phyloP scores from a whole-genome alignment of 306 rosid genomes.

The Cicer arietinum region DNA sequence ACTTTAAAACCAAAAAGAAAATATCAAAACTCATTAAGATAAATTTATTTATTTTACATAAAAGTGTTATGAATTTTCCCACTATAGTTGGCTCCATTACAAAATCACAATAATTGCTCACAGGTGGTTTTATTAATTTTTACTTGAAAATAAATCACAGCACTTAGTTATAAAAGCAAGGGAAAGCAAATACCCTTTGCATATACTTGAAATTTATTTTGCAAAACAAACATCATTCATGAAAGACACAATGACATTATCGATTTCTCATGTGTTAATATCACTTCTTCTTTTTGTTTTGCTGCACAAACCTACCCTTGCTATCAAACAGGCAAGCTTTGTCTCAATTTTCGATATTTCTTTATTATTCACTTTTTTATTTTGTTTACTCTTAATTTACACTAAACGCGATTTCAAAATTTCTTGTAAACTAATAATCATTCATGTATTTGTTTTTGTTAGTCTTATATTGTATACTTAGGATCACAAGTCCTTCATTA shows the following conservation, averaged over 20 bases:
- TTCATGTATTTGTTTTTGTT: background rate
- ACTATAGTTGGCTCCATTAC: background rate
- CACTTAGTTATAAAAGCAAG: conserved; percentile 14
- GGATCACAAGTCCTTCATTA: conserved; percentile 54
- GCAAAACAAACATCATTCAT: background rate
- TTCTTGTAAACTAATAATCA: too few species aligned
- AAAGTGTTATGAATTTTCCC: background rate
- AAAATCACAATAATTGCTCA: background rate
- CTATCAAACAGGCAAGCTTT: conserved; percentile 54
- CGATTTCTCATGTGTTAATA: conserved; percentile 34
- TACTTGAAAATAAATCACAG: background rate
- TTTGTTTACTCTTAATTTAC: too few species aligned
- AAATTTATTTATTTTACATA: background rate
- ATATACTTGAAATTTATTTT: conserved; percentile 1
- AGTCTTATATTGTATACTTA: conserved; percentile 78
- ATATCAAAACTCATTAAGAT: background rate
- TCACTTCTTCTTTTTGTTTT: conserved; percentile 47
- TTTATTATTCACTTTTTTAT: background rate
- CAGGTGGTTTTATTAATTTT: too few species aligned
- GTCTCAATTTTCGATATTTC: background rate
- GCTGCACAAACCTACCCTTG: conserved; percentile 42
- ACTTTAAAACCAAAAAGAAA: background rate
- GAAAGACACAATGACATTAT: conserved; percentile 40
- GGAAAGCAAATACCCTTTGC: background rate
- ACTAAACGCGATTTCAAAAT: too few species aligned